Evolutionary conservation across 306 rosid species (phyloP).

Genomic region (Delonix regia): DNA sequence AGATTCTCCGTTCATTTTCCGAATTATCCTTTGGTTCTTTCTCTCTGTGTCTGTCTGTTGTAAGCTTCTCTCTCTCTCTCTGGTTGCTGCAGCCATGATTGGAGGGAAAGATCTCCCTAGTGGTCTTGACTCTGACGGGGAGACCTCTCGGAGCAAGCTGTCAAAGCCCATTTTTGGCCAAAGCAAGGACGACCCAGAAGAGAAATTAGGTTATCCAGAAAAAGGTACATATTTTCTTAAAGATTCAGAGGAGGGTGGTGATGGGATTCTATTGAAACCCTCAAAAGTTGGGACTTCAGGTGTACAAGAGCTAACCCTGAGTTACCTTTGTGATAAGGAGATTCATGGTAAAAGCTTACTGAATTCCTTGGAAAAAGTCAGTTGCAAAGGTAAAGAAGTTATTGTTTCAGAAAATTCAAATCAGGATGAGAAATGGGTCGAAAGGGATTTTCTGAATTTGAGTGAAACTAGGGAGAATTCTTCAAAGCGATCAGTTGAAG

Average conservation of each 20-base stretch:
- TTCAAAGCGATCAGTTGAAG: constrained; percentile 80
- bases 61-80: not conserved
- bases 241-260: constrained; percentile 43
- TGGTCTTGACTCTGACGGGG: constrained; percentile 66
- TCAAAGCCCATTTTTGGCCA: constrained; percentile 58
- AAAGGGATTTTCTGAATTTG: constrained; percentile 85
- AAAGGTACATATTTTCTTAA: constrained; percentile 46
- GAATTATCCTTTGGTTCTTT: constrained; percentile 36
- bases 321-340: constrained; percentile 83
- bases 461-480: constrained; percentile 63
- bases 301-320: constrained; percentile 82
- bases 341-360: constrained; percentile 49
- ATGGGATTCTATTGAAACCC: constrained; percentile 43
- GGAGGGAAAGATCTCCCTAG: constrained; percentile 56
- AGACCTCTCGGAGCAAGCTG: constrained; percentile 78
- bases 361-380: constrained; percentile 56
- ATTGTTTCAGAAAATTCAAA: constrained; percentile 54
- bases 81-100: constrained; percentile 52
- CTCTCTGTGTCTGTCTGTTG: not conserved
- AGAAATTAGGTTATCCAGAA: constrained; percentile 31
- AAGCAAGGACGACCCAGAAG: constrained; percentile 42
- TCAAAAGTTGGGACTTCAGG: constrained; percentile 45
- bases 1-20: constrained; percentile 41
- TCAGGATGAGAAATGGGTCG: constrained; percentile 81
- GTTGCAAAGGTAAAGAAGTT: constrained; percentile 71